phyloP scores from a whole-genome alignment of 495 filamentous ascomycete species.

The Cercophora samala region DNA sequence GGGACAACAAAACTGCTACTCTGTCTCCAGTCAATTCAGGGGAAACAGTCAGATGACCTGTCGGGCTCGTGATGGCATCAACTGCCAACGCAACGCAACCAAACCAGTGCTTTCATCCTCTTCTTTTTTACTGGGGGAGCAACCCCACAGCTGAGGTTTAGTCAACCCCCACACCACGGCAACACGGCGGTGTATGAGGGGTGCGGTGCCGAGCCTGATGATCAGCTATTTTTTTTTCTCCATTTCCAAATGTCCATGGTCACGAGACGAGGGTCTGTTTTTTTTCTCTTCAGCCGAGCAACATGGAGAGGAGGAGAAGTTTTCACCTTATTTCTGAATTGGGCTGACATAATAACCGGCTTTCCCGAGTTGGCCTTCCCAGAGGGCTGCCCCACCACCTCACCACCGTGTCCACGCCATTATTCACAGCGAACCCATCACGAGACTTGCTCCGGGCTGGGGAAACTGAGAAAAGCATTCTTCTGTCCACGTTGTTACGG shows the following conservation, averaged over 20 bases:
- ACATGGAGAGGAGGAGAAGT: neutral
- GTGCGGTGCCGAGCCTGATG: neutral
- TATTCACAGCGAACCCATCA: slow-evolving; percentile 2
- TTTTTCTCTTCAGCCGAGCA: slow-evolving; percentile 7
- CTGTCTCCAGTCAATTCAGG: neutral
- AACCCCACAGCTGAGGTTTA: neutral
- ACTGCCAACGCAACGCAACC: neutral
- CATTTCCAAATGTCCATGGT: neutral
- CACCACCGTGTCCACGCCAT: neutral
- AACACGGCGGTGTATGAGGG: slow-evolving; percentile 5
- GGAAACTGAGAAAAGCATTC: neutral
- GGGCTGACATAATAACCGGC: slow-evolving; percentile 10
- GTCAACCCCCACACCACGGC: neutral
- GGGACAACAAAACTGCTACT: neutral
- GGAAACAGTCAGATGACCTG: neutral
- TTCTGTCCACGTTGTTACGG: neutral
- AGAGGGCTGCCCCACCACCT: slow-evolving; percentile 1
- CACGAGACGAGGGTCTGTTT: neutral
- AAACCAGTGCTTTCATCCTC: neutral
- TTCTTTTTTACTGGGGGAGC: neutral
- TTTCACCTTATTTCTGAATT: slow-evolving; percentile 1
- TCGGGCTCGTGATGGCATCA: neutral
- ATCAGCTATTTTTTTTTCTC: neutral
- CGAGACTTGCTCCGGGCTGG: neutral
- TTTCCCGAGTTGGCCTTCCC: slow-evolving; percentile 10